phyloP scores from a whole-genome alignment of 192 early-diverging fungal species.

The Geranomyces variabilis region DNA sequence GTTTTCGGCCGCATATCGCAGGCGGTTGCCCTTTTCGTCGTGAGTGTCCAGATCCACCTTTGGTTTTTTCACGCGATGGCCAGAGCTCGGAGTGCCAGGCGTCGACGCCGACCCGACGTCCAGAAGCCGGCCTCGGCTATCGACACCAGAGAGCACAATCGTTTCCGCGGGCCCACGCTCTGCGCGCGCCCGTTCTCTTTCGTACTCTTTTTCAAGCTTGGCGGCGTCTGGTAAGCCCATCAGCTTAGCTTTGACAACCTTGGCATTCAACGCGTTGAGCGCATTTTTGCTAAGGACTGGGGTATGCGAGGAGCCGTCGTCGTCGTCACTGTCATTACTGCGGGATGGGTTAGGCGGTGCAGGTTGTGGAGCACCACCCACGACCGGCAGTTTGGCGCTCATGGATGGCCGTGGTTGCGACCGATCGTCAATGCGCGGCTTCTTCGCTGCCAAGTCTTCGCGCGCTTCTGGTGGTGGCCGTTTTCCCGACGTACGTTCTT shows the following conservation, averaged over 20 bases:
- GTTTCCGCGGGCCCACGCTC: conserved; percentile 29
- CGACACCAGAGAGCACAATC: conserved; percentile 55
- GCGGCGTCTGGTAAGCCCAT: conserved; percentile 55
- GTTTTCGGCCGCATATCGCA: conserved; percentile 64
- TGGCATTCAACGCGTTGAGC: conserved; percentile 84
- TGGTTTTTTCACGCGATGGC: not conserved
- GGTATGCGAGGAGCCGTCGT: not conserved
- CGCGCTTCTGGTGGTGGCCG: not conserved
- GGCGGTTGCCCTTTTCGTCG: conserved; percentile 66
- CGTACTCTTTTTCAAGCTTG: conserved; percentile 75
- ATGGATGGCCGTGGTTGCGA: not conserved
- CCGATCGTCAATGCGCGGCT: conserved; percentile 5
- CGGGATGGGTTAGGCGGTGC: not conserved
- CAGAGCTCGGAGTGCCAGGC: not conserved
- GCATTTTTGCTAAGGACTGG: conserved; percentile 60
- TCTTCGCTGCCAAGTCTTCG: not conserved
- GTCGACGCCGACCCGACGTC: conserved; percentile 46
- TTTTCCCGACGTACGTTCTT: conserved; percentile 7
- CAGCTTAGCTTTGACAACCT: conserved; percentile 79
- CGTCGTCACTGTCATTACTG: not conserved
- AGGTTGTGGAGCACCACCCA: not conserved
- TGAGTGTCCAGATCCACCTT: conserved; percentile 40
- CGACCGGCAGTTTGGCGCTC: not conserved
- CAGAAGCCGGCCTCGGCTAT: conserved; percentile 60
- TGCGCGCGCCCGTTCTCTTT: conserved; percentile 57